Conservation (phyloP, 2,329 filamentous ascomycete species). For the Verticillium klebahnii region DNA sequence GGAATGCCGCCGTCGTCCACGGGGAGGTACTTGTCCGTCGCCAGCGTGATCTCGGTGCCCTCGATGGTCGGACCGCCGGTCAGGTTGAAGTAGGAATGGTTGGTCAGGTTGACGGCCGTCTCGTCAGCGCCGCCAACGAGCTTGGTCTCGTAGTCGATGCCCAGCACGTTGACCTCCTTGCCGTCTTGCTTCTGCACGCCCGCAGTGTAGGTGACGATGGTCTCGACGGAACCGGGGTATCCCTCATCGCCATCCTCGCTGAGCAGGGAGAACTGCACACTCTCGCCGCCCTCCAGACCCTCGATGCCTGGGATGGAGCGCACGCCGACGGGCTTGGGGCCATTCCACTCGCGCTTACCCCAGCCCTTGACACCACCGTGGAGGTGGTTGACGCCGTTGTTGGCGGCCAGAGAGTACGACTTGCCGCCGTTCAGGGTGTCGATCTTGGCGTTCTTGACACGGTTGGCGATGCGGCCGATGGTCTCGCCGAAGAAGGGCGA, state of each 20-base stretch:
- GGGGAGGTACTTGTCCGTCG: constrained; percentile 62
- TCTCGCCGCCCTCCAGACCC: constrained; percentile 56
- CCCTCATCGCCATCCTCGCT: constrained; percentile 84
- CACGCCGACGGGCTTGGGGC: constrained; percentile 58
- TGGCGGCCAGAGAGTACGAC: constrained; percentile 65
- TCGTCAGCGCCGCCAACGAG: constrained; percentile 77
- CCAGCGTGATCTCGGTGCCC: constrained; percentile 63
- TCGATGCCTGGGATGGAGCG: constrained; percentile 45
- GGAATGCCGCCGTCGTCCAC: constrained; percentile 73
- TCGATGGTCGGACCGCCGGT: constrained; percentile 46
- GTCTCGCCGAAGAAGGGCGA: constrained; percentile 84
- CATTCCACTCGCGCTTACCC: constrained; percentile 75
- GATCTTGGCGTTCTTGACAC: constrained; percentile 69
- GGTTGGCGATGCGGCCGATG: constrained; percentile 82
- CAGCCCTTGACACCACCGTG: constrained; percentile 73
- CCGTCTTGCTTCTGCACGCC: constrained; percentile 58
- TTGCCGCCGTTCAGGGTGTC: constrained; percentile 63
- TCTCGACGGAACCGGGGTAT: constrained; percentile 80
- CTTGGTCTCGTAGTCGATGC: constrained; percentile 86
- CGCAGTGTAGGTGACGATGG: constrained; percentile 72
- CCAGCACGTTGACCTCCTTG: constrained; percentile 65
- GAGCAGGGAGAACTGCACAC: constrained; percentile 58
- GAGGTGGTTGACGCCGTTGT: constrained; percentile 72
- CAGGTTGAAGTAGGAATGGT: constrained; percentile 81
- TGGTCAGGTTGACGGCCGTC: constrained; percentile 89